Evolutionary conservation across 495 filamentous ascomycete species (phyloP).

Genomic region (Hyaloscypha hepaticicola): DNA sequence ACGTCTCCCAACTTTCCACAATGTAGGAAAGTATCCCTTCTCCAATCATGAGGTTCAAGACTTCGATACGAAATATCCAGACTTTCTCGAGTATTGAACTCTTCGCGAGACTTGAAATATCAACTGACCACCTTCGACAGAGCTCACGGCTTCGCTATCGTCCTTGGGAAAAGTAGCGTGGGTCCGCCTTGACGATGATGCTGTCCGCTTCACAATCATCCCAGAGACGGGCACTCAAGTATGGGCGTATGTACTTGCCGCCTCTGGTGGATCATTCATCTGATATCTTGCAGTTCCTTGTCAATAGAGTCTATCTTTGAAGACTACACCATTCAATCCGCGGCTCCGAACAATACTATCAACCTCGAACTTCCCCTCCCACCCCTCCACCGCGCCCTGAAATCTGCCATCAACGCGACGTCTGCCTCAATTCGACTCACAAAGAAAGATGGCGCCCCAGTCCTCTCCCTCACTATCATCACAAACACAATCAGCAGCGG

Average conservation of each 20-base stretch:
- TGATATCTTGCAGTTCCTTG: conserved; percentile 41
- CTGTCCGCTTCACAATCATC: conserved; percentile 90
- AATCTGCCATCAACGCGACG: conserved; percentile 73
- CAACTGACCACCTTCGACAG: conserved; percentile 42
- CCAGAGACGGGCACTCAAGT: conserved; percentile 92
- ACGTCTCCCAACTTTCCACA: conserved; percentile 15
- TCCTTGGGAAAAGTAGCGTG: conserved; percentile 91
- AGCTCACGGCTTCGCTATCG: conserved; percentile 79
- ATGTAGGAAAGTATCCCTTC: neutral
- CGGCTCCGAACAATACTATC: conserved; percentile 75
- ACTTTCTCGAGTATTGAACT: conserved; percentile 76
- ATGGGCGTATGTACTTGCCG: conserved; percentile 72
- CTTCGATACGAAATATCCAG: conserved; percentile 72
- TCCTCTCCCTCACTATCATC: conserved; percentile 82
- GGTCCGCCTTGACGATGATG: conserved; percentile 83
- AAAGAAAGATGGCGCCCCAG: conserved; percentile 81
- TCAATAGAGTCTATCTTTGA: conserved; percentile 82
- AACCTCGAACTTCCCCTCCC: conserved; percentile 90
- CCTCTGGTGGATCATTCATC: neutral
- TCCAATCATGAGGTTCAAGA: conserved; percentile 74
- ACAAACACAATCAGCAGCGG: conserved; percentile 49
- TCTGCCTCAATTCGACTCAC: conserved; percentile 84
- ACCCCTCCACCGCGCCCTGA: conserved; percentile 79
- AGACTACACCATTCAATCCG: conserved; percentile 82
- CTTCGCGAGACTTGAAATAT: neutral